These are phyloP conservation scores for Epichloe amarillans DNA, from an alignment of 2,329 filamentous ascomycete genomes.

Conservation along the genomic window DNA sequence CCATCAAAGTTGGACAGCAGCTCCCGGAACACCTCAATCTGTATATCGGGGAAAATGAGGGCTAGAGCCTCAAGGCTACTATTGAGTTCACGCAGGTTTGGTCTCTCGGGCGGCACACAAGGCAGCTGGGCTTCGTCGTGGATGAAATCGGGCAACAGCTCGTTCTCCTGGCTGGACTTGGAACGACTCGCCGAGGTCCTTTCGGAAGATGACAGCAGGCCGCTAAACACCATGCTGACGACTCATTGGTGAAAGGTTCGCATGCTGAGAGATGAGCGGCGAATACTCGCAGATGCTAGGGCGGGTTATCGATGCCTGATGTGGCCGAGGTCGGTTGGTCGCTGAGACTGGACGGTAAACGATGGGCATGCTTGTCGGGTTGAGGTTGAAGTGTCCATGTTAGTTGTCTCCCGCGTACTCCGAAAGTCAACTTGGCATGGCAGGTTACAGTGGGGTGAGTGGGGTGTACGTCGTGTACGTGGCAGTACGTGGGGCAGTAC, in stretches of 20 bases:
- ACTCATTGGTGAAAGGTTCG: conserved; percentile 18
- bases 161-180: conserved; percentile 16
- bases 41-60: conserved; percentile 66
- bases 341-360: neutral
- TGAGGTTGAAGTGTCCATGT: neutral
- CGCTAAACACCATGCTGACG: conserved; percentile 35
- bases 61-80: conserved; percentile 53
- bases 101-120: conserved; percentile 34
- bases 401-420: neutral
- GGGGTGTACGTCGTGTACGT: neutral
- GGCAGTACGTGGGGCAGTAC: neutral
- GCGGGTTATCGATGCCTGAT: neutral
- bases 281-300: neutral
- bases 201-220: conserved; percentile 32
- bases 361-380: neutral
- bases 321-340: neutral
- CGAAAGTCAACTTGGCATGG: no score
- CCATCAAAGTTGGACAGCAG: conserved; percentile 63
- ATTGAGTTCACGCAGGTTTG: conserved; percentile 58
- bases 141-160: conserved; percentile 33
- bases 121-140: conserved; percentile 41
- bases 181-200: conserved; percentile 20
- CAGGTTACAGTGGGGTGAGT: neutral
- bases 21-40: conserved; percentile 70
- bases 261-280: neutral